Base-by-base conservation (phyloP, 257 asterid species). In the Rehmannia glutinosa region DNA sequence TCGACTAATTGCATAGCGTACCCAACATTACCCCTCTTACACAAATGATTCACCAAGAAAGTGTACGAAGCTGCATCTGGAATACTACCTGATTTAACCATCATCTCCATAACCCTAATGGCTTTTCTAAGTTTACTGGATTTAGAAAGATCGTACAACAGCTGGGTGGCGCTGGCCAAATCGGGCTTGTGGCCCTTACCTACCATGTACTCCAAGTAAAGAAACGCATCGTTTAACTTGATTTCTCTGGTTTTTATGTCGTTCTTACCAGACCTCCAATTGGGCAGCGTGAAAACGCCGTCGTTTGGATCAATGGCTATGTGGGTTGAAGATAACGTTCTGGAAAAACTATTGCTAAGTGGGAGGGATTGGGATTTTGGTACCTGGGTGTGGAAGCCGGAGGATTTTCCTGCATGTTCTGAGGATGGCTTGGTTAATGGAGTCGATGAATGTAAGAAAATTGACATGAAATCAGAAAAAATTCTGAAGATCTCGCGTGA, bases 1-100 rank as follows among this genome's bases (percentile, higher is more conserved):
- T 90, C 95, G 8, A 93, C 86, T 12, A 93, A 73, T 75, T 93
- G 98, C 90, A 93, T 75, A 0, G 98, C 98, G 45, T 93, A 95
- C 2, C 98, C 98, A 17, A 93, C 91, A 55, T 86, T 88, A 10
- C 98, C 98, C 76, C 86, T 84, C 77, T 76, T 79, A 39, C 97
- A 87, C 73, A 93, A 72, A 49, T 77, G 78, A 62, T 82, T 85
- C 43, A 90, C 95, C 87, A 88, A 69, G 79, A 62, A 86, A 43
- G 95, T 88, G 43, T 86, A 92, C 1, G 87, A 76, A 35, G 96
- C 81, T 1, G 89, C 89, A 64, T 86, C 96, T 0, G 97, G 98
- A 5, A 78, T 79, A 53, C 79, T 75, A 16, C 96, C 91, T 0
- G 97, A 87, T 70, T 72, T 65, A 57, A 79, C 84, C 86, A 87